A percentile compares a stretch with the other conserved stretches of the same genome.
These are phyloP conservation scores for Phytophthora capsici DNA, from an alignment of 352 stramenopile species.

Conservation along the genomic window DNA sequence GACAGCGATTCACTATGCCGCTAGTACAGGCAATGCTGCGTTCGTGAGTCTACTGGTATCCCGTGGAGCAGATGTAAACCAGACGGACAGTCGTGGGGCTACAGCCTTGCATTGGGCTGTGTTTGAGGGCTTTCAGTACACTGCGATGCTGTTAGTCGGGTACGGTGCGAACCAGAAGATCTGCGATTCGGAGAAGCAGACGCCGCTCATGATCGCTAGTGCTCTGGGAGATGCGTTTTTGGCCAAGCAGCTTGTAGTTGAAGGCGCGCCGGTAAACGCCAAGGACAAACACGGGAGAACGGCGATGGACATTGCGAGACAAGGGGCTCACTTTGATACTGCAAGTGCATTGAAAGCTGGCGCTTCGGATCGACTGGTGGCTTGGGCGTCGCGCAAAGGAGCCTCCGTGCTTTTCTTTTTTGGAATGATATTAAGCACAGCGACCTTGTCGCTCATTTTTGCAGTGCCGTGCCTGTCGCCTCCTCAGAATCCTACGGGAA, in stretches of 20 bases:
- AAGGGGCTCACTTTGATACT: constrained; percentile 75
- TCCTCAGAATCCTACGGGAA: constrained; percentile 12
- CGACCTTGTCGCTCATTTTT: constrained; percentile 62
- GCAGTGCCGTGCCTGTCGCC: constrained; percentile 52
- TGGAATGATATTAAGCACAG: constrained; percentile 54
- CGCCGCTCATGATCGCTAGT: constrained; percentile 81
- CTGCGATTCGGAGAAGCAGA: constrained; percentile 78
- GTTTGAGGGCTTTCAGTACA: constrained; percentile 89
- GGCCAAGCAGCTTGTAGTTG: constrained; percentile 84
- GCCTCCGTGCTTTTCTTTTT: constrained; percentile 80
- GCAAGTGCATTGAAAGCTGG: constrained; percentile 70
- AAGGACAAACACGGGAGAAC: constrained; percentile 77
- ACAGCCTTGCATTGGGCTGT: constrained; percentile 85
- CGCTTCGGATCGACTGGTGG: constrained; percentile 68
- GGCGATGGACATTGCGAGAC: constrained; percentile 76
- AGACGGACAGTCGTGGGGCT: constrained; percentile 67
- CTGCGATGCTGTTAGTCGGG: constrained; percentile 78
- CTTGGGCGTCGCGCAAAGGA: constrained; percentile 66
- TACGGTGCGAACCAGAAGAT: constrained; percentile 87
- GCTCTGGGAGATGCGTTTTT: constrained; percentile 83
- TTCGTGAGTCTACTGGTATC: constrained; percentile 74
- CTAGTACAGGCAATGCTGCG: constrained; percentile 77
- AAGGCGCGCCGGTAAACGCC: constrained; percentile 68
- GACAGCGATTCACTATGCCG: constrained; percentile 83
- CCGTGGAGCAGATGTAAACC: constrained; percentile 72